These are phyloP conservation scores for Tricholoma flavovirens DNA, from an alignment of 768 basidiomycete species.

Conservation along the genomic window DNA sequence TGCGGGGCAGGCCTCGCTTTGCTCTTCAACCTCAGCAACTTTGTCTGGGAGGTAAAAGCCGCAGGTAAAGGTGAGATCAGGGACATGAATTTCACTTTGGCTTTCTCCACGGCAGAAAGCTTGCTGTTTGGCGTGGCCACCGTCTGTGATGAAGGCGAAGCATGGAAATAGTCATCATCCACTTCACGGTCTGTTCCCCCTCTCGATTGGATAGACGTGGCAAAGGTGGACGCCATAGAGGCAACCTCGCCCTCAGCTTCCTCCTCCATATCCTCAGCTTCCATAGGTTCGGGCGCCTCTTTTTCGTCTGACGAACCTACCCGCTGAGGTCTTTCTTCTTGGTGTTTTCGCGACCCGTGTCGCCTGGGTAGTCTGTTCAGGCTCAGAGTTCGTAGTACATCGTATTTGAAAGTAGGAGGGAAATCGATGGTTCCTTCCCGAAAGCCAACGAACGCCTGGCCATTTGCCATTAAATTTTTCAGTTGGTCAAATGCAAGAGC, in stretches of 20 bases:
- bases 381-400: slow-evolving; percentile 61
- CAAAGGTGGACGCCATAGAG: slow-evolving; percentile 50
- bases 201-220: slow-evolving; percentile 40
- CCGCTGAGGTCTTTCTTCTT: slow-evolving; percentile 26
- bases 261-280: slow-evolving; percentile 36
- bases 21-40: not conserved
- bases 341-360: slow-evolving; percentile 30
- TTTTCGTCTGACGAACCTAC: slow-evolving; percentile 37
- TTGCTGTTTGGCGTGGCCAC: slow-evolving; percentile 30
- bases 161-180: slow-evolving; percentile 32
- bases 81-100: slow-evolving; percentile 50
- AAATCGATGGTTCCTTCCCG: slow-evolving; percentile 77
- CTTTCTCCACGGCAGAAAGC: slow-evolving; percentile 35
- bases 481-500: slow-evolving; percentile 92
- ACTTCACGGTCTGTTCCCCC: slow-evolving; percentile 28
- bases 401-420: slow-evolving; percentile 92
- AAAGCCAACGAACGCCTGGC: slow-evolving; percentile 71
- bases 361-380: slow-evolving; percentile 35
- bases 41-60: slow-evolving; percentile 17
- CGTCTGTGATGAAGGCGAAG: slow-evolving; percentile 23
- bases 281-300: slow-evolving; percentile 30
- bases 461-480: slow-evolving; percentile 64
- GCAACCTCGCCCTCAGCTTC: slow-evolving; percentile 36
- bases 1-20: slow-evolving; percentile 1
- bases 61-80: slow-evolving; percentile 38